Percentiles rank a stretch among this genome's conserved stretches.
phyloP scores from a whole-genome alignment of 2,329 filamentous ascomycete species.

The Sporothrix sp. region DNA sequence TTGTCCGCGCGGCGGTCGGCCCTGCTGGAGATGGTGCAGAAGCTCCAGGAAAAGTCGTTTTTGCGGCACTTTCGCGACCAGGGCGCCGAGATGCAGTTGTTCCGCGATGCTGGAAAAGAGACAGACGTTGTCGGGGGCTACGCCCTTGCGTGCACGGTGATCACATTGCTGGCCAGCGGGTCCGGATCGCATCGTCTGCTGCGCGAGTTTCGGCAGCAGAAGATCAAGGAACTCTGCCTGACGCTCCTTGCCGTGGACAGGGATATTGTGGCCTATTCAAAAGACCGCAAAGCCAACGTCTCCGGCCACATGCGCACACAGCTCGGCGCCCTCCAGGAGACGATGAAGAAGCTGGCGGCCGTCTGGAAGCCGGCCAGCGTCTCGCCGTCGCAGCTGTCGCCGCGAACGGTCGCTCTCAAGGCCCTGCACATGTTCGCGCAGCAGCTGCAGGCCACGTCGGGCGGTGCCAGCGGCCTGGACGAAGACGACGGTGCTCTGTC shows the following conservation, averaged over 20 bases:
- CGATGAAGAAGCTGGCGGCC: slow-evolving; percentile 37
- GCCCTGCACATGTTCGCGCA: slow-evolving; percentile 49
- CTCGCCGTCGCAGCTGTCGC: slow-evolving; percentile 37
- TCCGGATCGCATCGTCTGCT: slow-evolving; percentile 49
- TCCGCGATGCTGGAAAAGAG: slow-evolving; percentile 50
- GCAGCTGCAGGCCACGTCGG: slow-evolving; percentile 39
- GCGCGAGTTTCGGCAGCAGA: slow-evolving; percentile 45
- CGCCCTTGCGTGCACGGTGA: slow-evolving; percentile 52
- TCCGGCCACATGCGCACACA: slow-evolving; percentile 53
- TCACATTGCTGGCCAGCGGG: slow-evolving; percentile 47
- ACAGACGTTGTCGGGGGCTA: slow-evolving; percentile 54
- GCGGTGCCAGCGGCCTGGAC: slow-evolving; percentile 22
- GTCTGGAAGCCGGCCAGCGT: slow-evolving; percentile 48
- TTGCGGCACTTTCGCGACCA: slow-evolving; percentile 64
- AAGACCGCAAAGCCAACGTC: slow-evolving; percentile 58
- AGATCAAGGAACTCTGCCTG: slow-evolving; percentile 44
- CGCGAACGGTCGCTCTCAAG: slow-evolving; percentile 54
- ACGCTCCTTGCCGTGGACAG: slow-evolving; percentile 42
- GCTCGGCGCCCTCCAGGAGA: slow-evolving; percentile 43
- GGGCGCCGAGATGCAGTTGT: slow-evolving; percentile 58
- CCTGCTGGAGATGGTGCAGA: slow-evolving; percentile 49
- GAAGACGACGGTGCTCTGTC: slow-evolving; percentile 37
- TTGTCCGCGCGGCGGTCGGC: slow-evolving; percentile 47
- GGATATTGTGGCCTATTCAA: slow-evolving; percentile 51
- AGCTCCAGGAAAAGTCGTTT: slow-evolving; percentile 53